Conservation (phyloP, 306 rosid genomes). For the Nissolia schottii region DNA sequence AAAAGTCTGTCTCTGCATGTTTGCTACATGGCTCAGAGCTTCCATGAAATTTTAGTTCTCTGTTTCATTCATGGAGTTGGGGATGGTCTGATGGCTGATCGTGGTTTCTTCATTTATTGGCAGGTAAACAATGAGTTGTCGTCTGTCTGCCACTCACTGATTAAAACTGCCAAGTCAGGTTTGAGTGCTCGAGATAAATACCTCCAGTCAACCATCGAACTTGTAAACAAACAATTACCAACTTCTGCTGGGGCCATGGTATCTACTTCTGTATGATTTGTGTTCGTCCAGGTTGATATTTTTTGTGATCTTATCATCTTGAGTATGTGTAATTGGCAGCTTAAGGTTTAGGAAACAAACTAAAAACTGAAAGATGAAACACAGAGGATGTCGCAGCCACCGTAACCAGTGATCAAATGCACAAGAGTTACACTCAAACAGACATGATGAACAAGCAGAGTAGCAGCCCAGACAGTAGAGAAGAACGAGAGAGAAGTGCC, state of each 20-base stretch:
- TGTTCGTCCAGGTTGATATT: conserved; percentile 2
- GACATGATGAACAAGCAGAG: not conserved
- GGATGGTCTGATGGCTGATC: not conserved
- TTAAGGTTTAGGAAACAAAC: not conserved
- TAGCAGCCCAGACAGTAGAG: not conserved
- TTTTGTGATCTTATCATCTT: not conserved
- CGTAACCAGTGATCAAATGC: not conserved
- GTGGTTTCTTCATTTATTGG: conserved; percentile 16
- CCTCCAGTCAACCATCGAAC: conserved; percentile 55
- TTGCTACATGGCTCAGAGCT: not conserved
- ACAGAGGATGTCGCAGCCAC: not conserved
- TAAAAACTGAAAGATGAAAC: not conserved
- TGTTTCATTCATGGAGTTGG: not conserved
- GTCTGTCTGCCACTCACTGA: conserved; percentile 51
- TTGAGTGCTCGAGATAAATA: conserved; percentile 48
- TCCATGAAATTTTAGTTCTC: not conserved
- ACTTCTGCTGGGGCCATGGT: conserved; percentile 6
- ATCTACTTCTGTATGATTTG: conserved; percentile 24
- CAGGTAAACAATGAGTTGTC: conserved; percentile 51
- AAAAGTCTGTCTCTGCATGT: not conserved
- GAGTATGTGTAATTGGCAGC: not conserved
- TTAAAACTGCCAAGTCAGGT: conserved; percentile 70
- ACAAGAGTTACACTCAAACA: not conserved
- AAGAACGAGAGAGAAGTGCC: no score
- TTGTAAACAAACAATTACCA: conserved; percentile 35